phyloP scores from a whole-genome alignment of 345 rosid genomes.

The Ailanthus altissimus region DNA sequence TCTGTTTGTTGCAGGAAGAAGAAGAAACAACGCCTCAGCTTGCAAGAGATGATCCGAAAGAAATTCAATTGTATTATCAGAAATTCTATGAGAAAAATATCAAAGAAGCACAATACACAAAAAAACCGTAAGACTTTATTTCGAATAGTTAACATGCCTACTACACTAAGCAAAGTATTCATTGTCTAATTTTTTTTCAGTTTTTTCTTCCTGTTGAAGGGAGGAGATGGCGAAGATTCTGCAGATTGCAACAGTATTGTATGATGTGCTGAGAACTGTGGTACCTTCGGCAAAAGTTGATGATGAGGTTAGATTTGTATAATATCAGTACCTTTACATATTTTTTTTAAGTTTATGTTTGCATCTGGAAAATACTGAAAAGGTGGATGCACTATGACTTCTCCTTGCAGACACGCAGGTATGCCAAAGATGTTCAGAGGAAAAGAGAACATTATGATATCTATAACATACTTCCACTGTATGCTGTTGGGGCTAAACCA shows the following conservation, averaged over 20 bases:
- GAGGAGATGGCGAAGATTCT: conserved; percentile 90
- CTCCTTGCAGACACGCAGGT: conserved; percentile 50
- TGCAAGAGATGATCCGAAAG: conserved; percentile 58
- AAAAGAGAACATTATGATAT: conserved; percentile 55
- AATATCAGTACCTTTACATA: conserved; percentile 12
- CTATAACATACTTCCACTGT: conserved; percentile 85
- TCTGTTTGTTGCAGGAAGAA: conserved; percentile 61
- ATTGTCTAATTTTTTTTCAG: conserved; percentile 19
- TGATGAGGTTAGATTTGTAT: conserved; percentile 48
- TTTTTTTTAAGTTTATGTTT: conserved; percentile 14
- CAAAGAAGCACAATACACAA: conserved; percentile 54
- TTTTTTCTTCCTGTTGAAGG: conserved; percentile 48
- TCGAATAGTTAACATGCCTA: conserved; percentile 8
- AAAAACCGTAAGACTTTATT: conserved; percentile 68
- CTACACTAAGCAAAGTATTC: conserved; percentile 20
- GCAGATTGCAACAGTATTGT: conserved; percentile 85
- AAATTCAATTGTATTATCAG: conserved; percentile 72
- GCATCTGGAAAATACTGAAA: conserved; percentile 23
- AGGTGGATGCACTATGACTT: conserved; percentile 18
- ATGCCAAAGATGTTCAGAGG: conserved; percentile 67
- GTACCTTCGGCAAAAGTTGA: conserved; percentile 54
- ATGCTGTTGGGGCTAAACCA: conserved; percentile 65
- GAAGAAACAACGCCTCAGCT: conserved; percentile 38
- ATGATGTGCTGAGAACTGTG: conserved; percentile 73
- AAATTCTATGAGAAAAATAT: conserved; percentile 61